Evolutionary conservation across 768 basidiomycete genomes (phyloP), one percentile per base, ranked within the genome.

Genomic region (Obba rivulosa): DNA sequence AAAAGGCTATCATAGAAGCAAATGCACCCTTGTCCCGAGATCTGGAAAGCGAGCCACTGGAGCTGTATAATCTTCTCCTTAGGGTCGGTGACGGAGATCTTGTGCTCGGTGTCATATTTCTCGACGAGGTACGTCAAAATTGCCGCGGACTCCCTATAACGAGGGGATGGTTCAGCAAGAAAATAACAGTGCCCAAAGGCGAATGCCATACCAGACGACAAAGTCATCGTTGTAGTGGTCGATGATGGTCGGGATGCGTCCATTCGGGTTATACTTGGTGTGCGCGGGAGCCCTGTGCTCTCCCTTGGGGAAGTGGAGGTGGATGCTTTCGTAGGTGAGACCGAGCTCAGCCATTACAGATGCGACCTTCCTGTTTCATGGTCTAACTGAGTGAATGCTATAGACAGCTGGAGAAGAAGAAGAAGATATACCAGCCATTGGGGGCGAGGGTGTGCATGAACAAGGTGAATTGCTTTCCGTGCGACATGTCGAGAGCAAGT

Each of bases 241-340:
- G 21, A 80, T 67, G 18, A 89, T 63, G 21, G 75, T 74, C 5
- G 87, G 85, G 43, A 88, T 87, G 41, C 85, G 68, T 36, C 83
- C 82, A 50, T 84, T 87, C 4, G 83, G 85, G 61, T 85, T 86
- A 51, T 83, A 58, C 25, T 78, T 71, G 50, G 91, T 74, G 66
- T 83, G 89, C 83, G 83, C 88, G 0, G 74, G 73, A 57, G 85
- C 78, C 69, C 91, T 92, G 66, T 92, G 88, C 18, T 71, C 69
- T 54, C 82, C 81, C 53, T 76, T 78, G 16, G 60, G 62, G 53
- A 92, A 69, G 50, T 79, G 68, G 56, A 93, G 48, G 46, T 52
- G 53, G 10, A 49, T 43, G 13, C 47, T 4, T 44, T 56, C 54
- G 34, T 56, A 56, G 13, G 42, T 41, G 35, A 56, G 41, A 14